Evolutionary conservation across 768 basidiomycete species (phyloP), one percentile per base, ranked within the genome.

Genomic region (Cantharellus anzutake): DNA sequence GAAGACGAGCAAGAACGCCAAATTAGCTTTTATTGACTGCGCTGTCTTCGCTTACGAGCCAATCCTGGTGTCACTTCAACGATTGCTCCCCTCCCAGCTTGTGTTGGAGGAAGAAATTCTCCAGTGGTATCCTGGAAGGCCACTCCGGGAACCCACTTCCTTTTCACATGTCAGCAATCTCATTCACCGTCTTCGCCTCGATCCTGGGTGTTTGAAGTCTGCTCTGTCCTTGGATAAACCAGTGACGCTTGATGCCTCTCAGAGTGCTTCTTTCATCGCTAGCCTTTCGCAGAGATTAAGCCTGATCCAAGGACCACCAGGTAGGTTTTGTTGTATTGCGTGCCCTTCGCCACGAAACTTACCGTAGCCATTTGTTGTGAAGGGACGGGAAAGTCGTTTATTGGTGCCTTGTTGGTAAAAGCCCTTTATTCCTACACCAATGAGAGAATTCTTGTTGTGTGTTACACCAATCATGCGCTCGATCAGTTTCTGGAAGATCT

Each of bases 301-400:
- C 0, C 64, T 85, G 5, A 80, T 85, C 39, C 83, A 85, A 70
- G 83, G 83, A 1, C 83, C 83, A 0, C 83, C 83, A 44, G 83
- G 83, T 82, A 68, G 20, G 73, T 34, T 56, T n/a, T n/a, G 16
- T 38, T 29, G 41, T 20, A 53, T 5, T 52, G 58, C 4, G 35
- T 40, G 48, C 58, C 41, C 42, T 40, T 51, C 2, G 20, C 5
- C 44, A 60, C 14, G 35, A 20, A 42, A 57, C 20, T 29, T 29
- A 29, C 73, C 39, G 51, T 7, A n/a, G 29, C 40, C n/a, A 58
- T 38, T 40, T 39, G 20, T 29, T 29, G 20, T 29, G 20, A 29
- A 84, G 84, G 83, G 0, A 86, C 83, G 0, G 84, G 83, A 1
- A 86, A 86, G 60, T 83, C 82, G 0, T 83, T 83, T 65, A 79